A percentile compares a stretch with the other conserved stretches of the same genome.
These are phyloP conservation scores for Hypomyces rosellus DNA, from an alignment of 2,329 filamentous ascomycete species.

Conservation along the genomic window DNA sequence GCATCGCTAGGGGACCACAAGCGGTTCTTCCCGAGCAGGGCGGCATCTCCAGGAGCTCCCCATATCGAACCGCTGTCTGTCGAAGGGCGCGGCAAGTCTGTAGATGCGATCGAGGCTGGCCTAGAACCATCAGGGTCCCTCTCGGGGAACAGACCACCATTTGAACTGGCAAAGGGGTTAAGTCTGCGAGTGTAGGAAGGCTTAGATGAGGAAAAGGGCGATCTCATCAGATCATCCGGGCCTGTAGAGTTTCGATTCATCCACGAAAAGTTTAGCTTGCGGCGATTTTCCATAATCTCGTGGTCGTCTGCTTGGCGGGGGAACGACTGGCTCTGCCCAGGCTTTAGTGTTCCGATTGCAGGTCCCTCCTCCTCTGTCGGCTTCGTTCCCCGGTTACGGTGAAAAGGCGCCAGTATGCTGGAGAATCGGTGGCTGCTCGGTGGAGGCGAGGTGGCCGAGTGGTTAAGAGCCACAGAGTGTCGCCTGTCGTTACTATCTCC, in stretches of 20 bases:
- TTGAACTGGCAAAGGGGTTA: slow-evolving; percentile 46
- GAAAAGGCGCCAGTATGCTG: slow-evolving; percentile 52
- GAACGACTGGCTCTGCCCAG: slow-evolving; percentile 71
- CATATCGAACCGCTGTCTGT: slow-evolving; percentile 74
- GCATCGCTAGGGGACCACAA: slow-evolving; percentile 59
- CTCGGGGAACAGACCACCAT: slow-evolving; percentile 43
- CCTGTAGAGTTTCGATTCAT: slow-evolving; percentile 49
- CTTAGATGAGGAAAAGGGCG: slow-evolving; percentile 26
- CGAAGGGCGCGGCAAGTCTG: slow-evolving; percentile 68
- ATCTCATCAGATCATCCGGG: slow-evolving; percentile 30
- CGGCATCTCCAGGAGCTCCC: slow-evolving; percentile 46
- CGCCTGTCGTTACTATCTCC: slow-evolving; percentile 40
- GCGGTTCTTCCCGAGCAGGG: slow-evolving; percentile 46
- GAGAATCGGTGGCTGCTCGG: slow-evolving; percentile 33
- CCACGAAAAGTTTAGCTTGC: slow-evolving; percentile 56
- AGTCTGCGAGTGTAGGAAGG: slow-evolving; percentile 37
- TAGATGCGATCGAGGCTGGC: slow-evolving; percentile 62
- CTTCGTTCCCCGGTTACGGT: slow-evolving; percentile 58
- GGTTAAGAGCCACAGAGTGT: slow-evolving; percentile 25
- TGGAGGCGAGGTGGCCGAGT: slow-evolving; percentile 34
- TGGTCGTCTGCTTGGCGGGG: slow-evolving; percentile 55
- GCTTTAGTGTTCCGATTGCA: slow-evolving; percentile 61
- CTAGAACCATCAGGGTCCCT: slow-evolving; percentile 55
- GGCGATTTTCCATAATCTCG: slow-evolving; percentile 47
- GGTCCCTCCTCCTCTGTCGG: slow-evolving; percentile 46